Percentiles rank a stretch among this genome's conserved stretches.
Evolutionary conservation across 208 protist species (phyloP).

Genomic region (Entamoeba moshkovskii): DNA sequence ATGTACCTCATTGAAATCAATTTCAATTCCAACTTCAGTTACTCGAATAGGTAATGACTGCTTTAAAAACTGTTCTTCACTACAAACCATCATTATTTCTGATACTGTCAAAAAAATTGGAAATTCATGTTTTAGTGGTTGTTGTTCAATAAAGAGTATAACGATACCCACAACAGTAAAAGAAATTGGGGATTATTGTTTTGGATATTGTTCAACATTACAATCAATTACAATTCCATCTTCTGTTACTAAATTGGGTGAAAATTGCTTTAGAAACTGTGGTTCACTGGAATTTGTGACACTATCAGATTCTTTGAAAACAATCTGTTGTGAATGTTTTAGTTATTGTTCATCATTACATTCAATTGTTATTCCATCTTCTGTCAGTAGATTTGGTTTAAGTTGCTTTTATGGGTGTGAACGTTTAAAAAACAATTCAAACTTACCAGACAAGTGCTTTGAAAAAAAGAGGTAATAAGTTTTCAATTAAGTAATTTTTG

Average conservation of each 20-base stretch:
- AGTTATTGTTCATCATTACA: not conserved
- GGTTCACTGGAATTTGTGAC: not conserved
- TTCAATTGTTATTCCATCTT: not conserved
- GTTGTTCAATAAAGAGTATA: not conserved
- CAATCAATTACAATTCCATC: not conserved
- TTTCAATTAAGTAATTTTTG: no score
- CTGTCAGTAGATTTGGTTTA: not conserved
- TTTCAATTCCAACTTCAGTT: not conserved
- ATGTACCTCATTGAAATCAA: not conserved
- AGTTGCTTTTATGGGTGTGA: no score
- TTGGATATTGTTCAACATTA: not conserved
- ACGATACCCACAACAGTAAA: not conserved
- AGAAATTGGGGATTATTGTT: not conserved
- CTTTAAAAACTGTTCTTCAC: not conserved
- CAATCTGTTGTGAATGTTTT: not conserved
- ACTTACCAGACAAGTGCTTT: no score
- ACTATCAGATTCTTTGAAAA: not conserved
- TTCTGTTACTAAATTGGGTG: not conserved
- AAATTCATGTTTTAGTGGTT: not conserved
- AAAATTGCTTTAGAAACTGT: not conserved
- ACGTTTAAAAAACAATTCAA: no score
- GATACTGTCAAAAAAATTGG: not conserved
- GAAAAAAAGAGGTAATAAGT: no score
- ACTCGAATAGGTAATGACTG: not conserved
- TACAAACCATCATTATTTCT: not conserved